Percentiles rank a stretch among this genome's conserved stretches.
Conservation (phyloP, 139 green algal genomes). For the Closterium sp. region DNA sequence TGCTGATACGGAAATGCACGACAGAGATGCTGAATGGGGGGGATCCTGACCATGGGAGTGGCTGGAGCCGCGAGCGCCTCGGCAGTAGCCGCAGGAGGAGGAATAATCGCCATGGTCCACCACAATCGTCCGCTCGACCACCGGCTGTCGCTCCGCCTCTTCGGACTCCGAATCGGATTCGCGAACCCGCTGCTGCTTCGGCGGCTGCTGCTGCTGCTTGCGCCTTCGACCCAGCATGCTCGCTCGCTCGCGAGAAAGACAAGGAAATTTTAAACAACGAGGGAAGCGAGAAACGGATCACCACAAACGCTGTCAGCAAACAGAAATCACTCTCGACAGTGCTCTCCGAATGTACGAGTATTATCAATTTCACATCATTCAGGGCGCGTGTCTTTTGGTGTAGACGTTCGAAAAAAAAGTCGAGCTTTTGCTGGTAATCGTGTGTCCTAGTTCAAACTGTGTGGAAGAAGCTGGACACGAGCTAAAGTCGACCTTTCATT, state of each 20-base stretch:
- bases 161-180: neutral
- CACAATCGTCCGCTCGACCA: conserved; percentile 12
- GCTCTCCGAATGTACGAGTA: too few relatives aligned
- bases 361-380: too few relatives aligned
- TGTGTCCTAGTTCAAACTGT: too few relatives aligned
- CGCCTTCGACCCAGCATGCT: neutral
- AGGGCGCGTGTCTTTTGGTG: too few relatives aligned
- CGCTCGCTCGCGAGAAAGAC: neutral
- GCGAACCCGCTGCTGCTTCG: neutral
- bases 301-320: neutral
- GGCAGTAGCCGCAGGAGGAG: conserved; percentile 30
- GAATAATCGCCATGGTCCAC: conserved; percentile 24
- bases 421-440: too few relatives aligned
- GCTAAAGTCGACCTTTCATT: too few relatives aligned
- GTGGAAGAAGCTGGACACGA: too few relatives aligned
- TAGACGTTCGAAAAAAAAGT: too few relatives aligned
- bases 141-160: neutral
- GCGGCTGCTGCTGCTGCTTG: neutral
- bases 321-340: too few relatives aligned
- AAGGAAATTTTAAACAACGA: too few relatives aligned
- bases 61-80: conserved; percentile 2
- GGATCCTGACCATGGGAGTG: conserved; percentile 1
- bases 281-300: neutral
- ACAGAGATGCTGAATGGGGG: neutral
- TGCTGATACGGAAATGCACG: too few relatives aligned